Conservation (phyloP, 208 protist genomes). For the Acanthamoeba royreba region DNA sequence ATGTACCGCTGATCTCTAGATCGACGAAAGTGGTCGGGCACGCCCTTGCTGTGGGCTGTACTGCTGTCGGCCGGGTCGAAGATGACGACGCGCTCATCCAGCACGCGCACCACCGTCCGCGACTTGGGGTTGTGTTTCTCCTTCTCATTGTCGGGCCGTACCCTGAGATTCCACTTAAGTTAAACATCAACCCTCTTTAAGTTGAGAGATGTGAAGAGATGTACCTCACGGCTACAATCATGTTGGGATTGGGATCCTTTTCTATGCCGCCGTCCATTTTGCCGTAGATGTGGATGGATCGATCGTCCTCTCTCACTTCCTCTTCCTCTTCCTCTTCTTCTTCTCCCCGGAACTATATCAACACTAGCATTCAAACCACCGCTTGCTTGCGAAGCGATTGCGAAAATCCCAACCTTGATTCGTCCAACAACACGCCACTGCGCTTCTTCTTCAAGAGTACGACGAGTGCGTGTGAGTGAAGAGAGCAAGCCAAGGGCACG, state of each 20-base stretch:
- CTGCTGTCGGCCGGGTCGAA: slow-evolving; percentile 29
- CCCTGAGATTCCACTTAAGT: background rate
- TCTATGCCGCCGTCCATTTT: background rate
- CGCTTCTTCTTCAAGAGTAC: no score
- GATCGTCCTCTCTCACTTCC: background rate
- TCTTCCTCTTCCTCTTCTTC: background rate
- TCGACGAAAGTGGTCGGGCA: slow-evolving; percentile 20
- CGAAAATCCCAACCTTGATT: no score
- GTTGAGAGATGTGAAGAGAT: background rate
- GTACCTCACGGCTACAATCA: slow-evolving; percentile 26
- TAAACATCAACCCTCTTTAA: background rate
- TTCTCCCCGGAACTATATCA: no score
- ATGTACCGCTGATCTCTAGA: slow-evolving; percentile 16
- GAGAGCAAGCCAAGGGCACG: no score
- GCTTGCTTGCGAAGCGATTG: no score
- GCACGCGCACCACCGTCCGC: slow-evolving; percentile 9
- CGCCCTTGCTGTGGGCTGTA: background rate
- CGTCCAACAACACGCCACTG: no score
- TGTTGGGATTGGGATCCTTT: slow-evolving; percentile 32
- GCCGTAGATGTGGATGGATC: background rate
- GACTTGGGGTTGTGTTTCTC: slow-evolving; percentile 19
- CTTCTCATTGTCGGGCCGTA: slow-evolving; percentile 29
- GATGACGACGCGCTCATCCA: slow-evolving; percentile 40
- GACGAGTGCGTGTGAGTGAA: no score
- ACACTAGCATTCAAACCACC: no score